These are phyloP conservation scores for Gracilariopsis chorda DNA, from an alignment of 23 red algal species.

Conservation along the genomic window DNA sequence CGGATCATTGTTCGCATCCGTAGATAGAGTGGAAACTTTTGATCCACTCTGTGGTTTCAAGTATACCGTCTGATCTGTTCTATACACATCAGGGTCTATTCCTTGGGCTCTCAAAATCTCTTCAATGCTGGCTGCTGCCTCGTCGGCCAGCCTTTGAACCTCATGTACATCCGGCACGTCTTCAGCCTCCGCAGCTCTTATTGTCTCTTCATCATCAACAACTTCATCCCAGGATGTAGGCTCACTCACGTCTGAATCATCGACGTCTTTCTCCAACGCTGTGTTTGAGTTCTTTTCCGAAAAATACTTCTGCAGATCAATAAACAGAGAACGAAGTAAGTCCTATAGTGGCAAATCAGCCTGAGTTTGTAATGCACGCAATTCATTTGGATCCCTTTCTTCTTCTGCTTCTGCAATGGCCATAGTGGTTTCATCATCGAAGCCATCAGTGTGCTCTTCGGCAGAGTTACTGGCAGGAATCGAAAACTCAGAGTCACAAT, in stretches of 20 bases:
- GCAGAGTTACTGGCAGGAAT: not conserved
- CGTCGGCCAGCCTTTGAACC: slow-evolving; percentile 13
- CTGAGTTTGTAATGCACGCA: not conserved
- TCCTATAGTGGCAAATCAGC: slow-evolving; percentile 55
- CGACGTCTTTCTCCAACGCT: not conserved
- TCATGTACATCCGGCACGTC: slow-evolving; percentile 38
- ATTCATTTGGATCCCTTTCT: not conserved
- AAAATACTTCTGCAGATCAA: slow-evolving; percentile 38
- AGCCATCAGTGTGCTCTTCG: not conserved
- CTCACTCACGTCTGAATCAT: not conserved
- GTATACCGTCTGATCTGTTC: slow-evolving; percentile 19
- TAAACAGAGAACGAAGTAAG: slow-evolving; percentile 46
- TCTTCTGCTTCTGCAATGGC: slow-evolving; percentile 1
- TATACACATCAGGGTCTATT: slow-evolving; percentile 56
- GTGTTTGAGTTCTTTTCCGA: not conserved
- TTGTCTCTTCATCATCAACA: slow-evolving; percentile 68
- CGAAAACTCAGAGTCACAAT: not conserved
- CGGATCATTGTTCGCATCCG: not conserved
- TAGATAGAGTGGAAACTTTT: not conserved
- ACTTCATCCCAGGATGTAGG: not conserved
- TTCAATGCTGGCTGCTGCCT: slow-evolving; percentile 44
- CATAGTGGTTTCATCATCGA: slow-evolving; percentile 2
- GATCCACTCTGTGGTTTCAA: not conserved
- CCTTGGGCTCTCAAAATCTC: slow-evolving; percentile 72
- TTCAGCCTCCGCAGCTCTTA: slow-evolving; percentile 41